Base-by-base conservation (phyloP, 1,139 yeast genomes). In the Protomyces pachydermus region DNA sequence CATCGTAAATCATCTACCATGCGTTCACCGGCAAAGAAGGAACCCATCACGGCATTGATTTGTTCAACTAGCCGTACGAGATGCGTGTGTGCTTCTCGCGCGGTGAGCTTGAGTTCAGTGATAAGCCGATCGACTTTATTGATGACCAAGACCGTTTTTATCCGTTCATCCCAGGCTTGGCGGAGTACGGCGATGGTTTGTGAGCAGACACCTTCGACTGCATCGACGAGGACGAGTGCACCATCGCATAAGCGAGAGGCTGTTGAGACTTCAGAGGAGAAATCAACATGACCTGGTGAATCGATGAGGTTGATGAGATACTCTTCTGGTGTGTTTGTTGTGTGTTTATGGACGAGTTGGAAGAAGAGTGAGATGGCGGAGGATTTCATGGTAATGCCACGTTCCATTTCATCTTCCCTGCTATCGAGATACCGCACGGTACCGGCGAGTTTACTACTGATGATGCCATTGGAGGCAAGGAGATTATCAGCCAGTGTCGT, bases 211-310 rank as follows among this genome's bases (percentile, higher is more conserved):
- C 99, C 99, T 76, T 95, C 99, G 2, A 95, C 97, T 1, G 89
- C 98, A 74, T 93, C 98, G 0, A 95, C 97, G 23, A 95, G 79
- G 0, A 95, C 95, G 3, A 95, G 87, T 0, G 98, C 97, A 45
- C 98, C 98, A 74, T 95, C 99, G 76, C 98, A 95, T 58, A 95
- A 78, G 72, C 98, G 81, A 1, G 98, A 90, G 0, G 98, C 96
- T 0, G 97, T 88, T 16, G 97, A 88, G 0, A 95, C 98, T 73
- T 95, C 99, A 6, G 95, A 87, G 0, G 96, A 87, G 73, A 95
- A 95, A 75, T 95, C 99, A 69, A 95, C 91, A 73, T 95, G 99
- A 9, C 99, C 99, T 0, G 99, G 99, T 0, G 98, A 93, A 76
- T 95, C 99, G 65, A 95, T 91, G 71, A 95, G 81, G 72, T 95